Base-by-base conservation (phyloP, 1,139 yeast species). In the Suhomyces bolitotheri region DNA sequence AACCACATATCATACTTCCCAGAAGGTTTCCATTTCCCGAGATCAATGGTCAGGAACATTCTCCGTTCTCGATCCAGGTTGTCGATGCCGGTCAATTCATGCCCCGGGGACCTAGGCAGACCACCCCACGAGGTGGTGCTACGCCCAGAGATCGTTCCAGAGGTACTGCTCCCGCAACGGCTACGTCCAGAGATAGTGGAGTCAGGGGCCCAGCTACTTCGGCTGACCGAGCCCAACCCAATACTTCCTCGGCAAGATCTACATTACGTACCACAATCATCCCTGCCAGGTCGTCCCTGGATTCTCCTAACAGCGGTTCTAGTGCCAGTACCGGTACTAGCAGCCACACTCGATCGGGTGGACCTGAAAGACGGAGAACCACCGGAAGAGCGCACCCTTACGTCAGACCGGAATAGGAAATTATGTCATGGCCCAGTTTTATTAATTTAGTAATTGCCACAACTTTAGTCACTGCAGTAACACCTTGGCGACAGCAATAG, bases 301-400 rank as follows among this genome's bases (percentile, higher is more conserved):
- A 9, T 8, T 9, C 26, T 6, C 35, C 35, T 5, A 13, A 15
- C 12, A n/a, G n/a, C n/a, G n/a, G n/a, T n/a, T n/a, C n/a, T n/a
- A n/a, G n/a, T n/a, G n/a, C n/a, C n/a, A n/a, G n/a, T n/a, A n/a
- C n/a, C n/a, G n/a, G n/a, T n/a, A 22, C 19, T 7, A n/a, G 13
- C 25, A 16, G n/a, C 10, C 4, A 11, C 2, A 27, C 31, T 3
- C 31, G 36, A 8, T 44, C 54, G 12, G 63, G 64, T 3, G 64
- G 66, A 1, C 62, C 65, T 0, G 65, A 60, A 27, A 39, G 65
- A 33, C 75, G 58, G 34, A 43, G 64, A 15, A 27, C 35, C 7
- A 36, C 36, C 7, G 53, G 53, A 3, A 45, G 66, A 37, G 33
- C 56, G 9, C 66, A 62, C 42, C 66, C 68, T 3, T 62, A 62